Base-by-base conservation (phyloP, 2,329 filamentous ascomycete genomes). In the Aspergillus sp. region DNA sequence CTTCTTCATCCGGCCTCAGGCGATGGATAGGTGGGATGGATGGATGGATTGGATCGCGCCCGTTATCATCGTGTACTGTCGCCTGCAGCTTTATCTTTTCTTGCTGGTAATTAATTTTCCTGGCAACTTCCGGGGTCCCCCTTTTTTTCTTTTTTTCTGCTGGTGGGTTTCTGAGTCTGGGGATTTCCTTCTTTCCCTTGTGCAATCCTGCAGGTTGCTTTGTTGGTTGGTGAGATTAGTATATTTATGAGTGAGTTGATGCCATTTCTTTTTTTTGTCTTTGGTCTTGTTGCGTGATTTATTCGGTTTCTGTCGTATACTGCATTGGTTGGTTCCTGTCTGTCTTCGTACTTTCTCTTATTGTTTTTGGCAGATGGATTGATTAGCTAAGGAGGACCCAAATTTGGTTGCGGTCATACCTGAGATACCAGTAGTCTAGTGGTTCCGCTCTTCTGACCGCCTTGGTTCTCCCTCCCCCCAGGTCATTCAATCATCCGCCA, bases 401-500 rank as follows among this genome's bases (percentile, higher is more conserved):
- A 10, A 21, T 2, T 44, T 44, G 41, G 41, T 44, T 44, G 41
- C 41, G 41, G 41, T 44, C 41, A 44, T 27, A 27, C 25, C 25
- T 27, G 25, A 27, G 25, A 27, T 27, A 27, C 25, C 25, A 27
- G 25, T 27, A 27, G 25, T 27, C 25, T 27, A 27, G 25, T 27
- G 25, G 25, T 27, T 27, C 25, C 70, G 69, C 71, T 66, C 68
- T 69, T 54, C 70, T 73, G 69, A 73, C 72, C 72, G 71, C 72
- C 70, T 71, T 68, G 41, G 10, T 8, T 7, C 19, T 7, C 19
- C 41, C 41, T 19, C 41, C 11, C 41, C 19, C 17, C 21, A 19
- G 10, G 21, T 44, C 41, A 44, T 44, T 44, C 41, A 44, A 44
- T 44, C 41, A 44, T 44, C 41, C 41, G 19, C 41, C 41, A 44